Base-by-base conservation (phyloP, 306 rosid genomes). In the Pterocarpus macrocarpus region DNA sequence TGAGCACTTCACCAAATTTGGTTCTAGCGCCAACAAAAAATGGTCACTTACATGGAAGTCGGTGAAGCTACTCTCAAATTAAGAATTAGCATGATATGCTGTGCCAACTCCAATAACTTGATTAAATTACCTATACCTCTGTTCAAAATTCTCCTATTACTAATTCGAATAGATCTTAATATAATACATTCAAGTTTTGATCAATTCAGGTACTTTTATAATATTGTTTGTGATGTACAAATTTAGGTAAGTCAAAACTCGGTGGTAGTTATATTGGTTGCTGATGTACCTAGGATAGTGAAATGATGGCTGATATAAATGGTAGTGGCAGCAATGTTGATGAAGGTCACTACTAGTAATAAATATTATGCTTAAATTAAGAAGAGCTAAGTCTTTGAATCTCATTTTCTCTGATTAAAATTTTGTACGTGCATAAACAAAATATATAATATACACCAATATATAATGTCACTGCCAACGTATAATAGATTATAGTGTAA, bases 11-110 rank as follows among this genome's bases (percentile, higher is more conserved):
- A 7, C 76, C 56, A 78, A 69, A 57, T 69, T 58, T 30, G 36
- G 45, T 56, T 68, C 59, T 7, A 41, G 57, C 55, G 75, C 68
- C 49, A 55, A 78, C 58, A 45, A 68, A 55, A 58, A n/a, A 22
- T 58, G 8, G 5, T 43, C 15, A 33, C 10, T 43, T 33, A 17
- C 16, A 45, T 16, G 13, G 17, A 71, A 61, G n/a, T 71, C 36
- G 64, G 64, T 55, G n/a, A n/a, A n/a, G n/a, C n/a, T n/a, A n/a
- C n/a, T n/a, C n/a, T n/a, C n/a, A n/a, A n/a, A n/a, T n/a, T n/a
- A n/a, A n/a, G n/a, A n/a, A n/a, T n/a, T n/a, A 58, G 5, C 17
- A 57, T 69, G 50, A 44, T 38, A 32, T 69, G 32, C 9, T 55
- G 10, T 55, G 35, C 17, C 66, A 16, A 16, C 22, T 15, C 5